Evolutionary conservation across 2,329 filamentous ascomycete species (phyloP), one percentile per base, ranked within the genome.

Genomic region (Neophaeococcomyces aloes): DNA sequence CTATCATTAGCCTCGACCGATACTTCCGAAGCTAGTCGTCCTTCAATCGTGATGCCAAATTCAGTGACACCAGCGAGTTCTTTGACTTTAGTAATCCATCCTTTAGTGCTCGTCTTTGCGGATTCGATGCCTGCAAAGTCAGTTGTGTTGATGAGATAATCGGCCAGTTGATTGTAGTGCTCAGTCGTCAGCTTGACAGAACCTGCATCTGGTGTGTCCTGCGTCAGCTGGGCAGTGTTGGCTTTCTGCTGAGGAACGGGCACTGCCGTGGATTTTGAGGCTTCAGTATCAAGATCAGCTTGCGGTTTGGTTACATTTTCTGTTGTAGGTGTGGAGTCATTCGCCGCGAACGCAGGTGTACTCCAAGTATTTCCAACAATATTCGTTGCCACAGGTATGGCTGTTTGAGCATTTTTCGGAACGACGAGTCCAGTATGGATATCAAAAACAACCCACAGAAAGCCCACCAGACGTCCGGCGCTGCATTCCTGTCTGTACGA

Each of bases 401-500:
- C 31, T 19, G 14, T 29, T 6, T 34, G 21, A 14, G 5, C 23
- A 27, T 27, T 10, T 5, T 10, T 27, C 23, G 10, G 23, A 6
- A 10, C 23, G 10, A 6, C 23, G 10, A 14, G 8, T 15, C 5
- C 4, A 7, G 7, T 18, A 15, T 45, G 21, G 8, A 32, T 10
- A 27, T 86, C 74, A 36, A 95, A 83, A 0, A 95, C 81, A 19
- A 95, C 67, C 89, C 93, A 98, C 19, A 96, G 72, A 54, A 98
- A 98, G 0, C 93, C 93, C 0, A 94, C 93, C 57, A 94, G 72
- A 14, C 88, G 75, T 0, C 91, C 93, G 27, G 87, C 86, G 1
- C 88, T 94, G 58, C 91, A 98, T 59, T 98, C 91, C 60, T 96
- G 91, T 45, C 91, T 74, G 59, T 85, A 96, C 0, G 88, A 82